phyloP scores from a whole-genome alignment of 2,329 filamentous ascomycete genomes.

The Tolypocladium paradoxum region DNA sequence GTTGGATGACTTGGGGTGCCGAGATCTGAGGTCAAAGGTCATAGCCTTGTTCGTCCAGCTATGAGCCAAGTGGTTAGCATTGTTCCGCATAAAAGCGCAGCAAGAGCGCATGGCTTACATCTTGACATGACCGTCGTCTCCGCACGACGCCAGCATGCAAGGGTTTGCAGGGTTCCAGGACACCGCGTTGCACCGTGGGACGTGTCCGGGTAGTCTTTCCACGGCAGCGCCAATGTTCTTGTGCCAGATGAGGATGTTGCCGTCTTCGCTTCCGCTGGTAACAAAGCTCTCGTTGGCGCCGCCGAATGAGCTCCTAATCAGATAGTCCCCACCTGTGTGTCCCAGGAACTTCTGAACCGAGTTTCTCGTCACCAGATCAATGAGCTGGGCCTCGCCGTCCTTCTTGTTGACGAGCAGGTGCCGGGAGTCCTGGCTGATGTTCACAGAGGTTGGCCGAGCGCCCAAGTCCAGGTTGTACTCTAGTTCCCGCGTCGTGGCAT shows the following conservation, averaged over 20 bases:
- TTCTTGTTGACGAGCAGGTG: conserved; percentile 74
- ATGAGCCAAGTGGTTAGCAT: background rate
- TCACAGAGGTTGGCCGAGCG: conserved; percentile 64
- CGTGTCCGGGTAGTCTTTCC: conserved; percentile 66
- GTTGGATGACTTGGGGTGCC: conserved; percentile 5
- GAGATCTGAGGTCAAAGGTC: conserved; percentile 9
- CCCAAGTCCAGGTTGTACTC: conserved; percentile 60
- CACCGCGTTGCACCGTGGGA: conserved; percentile 71
- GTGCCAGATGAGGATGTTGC: conserved; percentile 79
- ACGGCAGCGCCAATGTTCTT: conserved; percentile 69
- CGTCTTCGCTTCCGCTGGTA: conserved; percentile 77
- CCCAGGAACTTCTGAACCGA: conserved; percentile 67
- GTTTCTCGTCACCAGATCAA: conserved; percentile 64
- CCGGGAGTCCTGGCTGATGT: conserved; percentile 70
- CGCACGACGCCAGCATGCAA: conserved; percentile 79
- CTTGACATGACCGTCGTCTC: conserved; percentile 75
- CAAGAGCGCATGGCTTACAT: conserved; percentile 50
- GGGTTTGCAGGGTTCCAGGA: conserved; percentile 81
- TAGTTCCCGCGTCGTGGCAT: conserved; percentile 62
- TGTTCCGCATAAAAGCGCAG: background rate
- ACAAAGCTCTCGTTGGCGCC: conserved; percentile 90
- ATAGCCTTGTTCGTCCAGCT: conserved; percentile 15
- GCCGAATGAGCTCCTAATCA: conserved; percentile 77
- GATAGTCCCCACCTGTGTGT: conserved; percentile 61
- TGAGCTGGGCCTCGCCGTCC: conserved; percentile 64